These are phyloP conservation scores for Sambucus nigra DNA, from an alignment of 129 eudicot genomes.

Conservation along the genomic window DNA sequence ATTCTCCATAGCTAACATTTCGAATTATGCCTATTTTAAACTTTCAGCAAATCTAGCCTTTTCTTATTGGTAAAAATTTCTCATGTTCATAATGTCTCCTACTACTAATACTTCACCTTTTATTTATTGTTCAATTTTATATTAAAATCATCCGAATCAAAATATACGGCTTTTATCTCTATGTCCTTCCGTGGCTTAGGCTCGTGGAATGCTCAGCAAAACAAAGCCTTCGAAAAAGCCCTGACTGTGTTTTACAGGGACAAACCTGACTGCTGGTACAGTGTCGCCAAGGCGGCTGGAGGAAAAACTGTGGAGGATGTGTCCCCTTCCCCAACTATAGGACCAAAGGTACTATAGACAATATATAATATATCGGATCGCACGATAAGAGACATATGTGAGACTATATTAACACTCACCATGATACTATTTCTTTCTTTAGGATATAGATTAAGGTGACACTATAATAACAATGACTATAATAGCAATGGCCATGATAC, in stretches of 20 bases:
- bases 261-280: constrained; percentile 79
- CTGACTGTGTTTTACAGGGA: constrained; percentile 59
- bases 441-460: not conserved
- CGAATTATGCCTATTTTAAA: too few relatives aligned
- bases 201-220: constrained; percentile 61
- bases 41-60: too few relatives aligned
- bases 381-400: not conserved
- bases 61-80: too few relatives aligned
- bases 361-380: too few relatives aligned
- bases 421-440: not conserved
- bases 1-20: too few relatives aligned
- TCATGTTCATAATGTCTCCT: too few relatives aligned
- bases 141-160: not conserved
- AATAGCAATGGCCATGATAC: too few relatives aligned
- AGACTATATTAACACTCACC: too few relatives aligned
- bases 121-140: not conserved
- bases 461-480: too few relatives aligned
- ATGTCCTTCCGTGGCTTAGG: constrained; percentile 36
- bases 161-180: constrained; percentile 43
- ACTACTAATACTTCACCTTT: too few relatives aligned
- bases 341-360: constrained; percentile 11
- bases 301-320: constrained; percentile 49
- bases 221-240: constrained; percentile 73
- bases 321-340: constrained; percentile 57
- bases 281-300: constrained; percentile 56